Percentiles rank a stretch among this genome's conserved stretches.
These are phyloP conservation scores for Ampelomyces quisqualis DNA, from an alignment of 2,329 filamentous ascomycete species.

Conservation along the genomic window DNA sequence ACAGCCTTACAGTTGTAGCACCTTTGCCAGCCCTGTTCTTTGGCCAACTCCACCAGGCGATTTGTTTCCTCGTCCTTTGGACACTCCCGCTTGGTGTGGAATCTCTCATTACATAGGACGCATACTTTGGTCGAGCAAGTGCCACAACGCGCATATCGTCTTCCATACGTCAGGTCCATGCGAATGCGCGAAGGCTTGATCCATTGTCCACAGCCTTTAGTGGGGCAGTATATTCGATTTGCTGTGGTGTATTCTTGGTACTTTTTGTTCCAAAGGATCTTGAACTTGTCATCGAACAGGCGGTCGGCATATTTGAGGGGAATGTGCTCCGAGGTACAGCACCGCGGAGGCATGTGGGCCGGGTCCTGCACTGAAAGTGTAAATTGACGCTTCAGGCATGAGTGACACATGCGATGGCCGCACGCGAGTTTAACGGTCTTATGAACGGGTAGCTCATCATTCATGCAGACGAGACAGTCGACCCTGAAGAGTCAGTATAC, in stretches of 20 bases:
- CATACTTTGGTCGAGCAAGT: constrained; percentile 75
- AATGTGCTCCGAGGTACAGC: constrained; percentile 73
- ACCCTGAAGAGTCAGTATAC: constrained; percentile 46
- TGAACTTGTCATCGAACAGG: constrained; percentile 72
- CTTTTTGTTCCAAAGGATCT: constrained; percentile 77
- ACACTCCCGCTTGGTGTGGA: constrained; percentile 68
- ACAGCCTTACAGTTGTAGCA: constrained; percentile 73
- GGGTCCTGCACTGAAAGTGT: constrained; percentile 73
- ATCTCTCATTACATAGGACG: constrained; percentile 69
- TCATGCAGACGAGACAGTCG: constrained; percentile 71
- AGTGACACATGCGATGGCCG: constrained; percentile 77
- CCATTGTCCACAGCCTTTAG: constrained; percentile 71
- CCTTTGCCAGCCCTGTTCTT: constrained; percentile 69
- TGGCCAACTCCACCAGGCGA: constrained; percentile 63
- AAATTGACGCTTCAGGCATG: constrained; percentile 74
- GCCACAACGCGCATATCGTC: constrained; percentile 68
- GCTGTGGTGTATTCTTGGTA: constrained; percentile 73
- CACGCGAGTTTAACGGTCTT: constrained; percentile 73
- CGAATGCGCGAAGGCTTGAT: constrained; percentile 72
- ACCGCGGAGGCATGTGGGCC: constrained; percentile 80
- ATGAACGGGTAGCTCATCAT: constrained; percentile 63
- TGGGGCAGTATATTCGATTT: constrained; percentile 77
- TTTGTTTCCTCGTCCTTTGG: constrained; percentile 69
- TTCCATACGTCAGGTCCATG: constrained; percentile 51
- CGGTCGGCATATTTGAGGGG: constrained; percentile 73